Evolutionary conservation across 768 basidiomycete genomes (phyloP), one percentile per base, ranked within the genome.

Genomic region (Leccinum boreale): DNA sequence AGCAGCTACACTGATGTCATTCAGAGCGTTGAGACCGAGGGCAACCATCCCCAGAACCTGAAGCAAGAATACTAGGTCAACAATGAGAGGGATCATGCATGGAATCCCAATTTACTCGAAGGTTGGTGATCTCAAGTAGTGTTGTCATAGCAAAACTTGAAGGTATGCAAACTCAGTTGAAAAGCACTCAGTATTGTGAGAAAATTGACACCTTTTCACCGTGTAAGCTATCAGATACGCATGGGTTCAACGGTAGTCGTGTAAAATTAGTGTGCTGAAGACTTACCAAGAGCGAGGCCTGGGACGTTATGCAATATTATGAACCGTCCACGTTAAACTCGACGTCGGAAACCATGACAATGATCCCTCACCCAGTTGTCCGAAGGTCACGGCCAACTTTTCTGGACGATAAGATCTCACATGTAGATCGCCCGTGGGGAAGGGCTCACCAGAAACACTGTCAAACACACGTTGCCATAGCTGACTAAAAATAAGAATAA

Each of bases 1-100:
- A 0, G 64, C 67, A 4, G 86, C 81, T 31, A 81, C 85, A 33
- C 76, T 57, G 4, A 81, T 62, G 65, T 88, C 86, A 6, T 81
- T 80, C 6, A 75, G 31, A 39, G 80, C 76, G 2, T 83, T 81
- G 19, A 79, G 60, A n/a, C 72, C 77, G 3, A 88, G 75, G 0
- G 84, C 75, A 4, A 79, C 31, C 21, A 75, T 77, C 1, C 80
- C 85, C 17, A 84, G 53, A 1, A 74, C 29, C 83, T 85, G 59
- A 46, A 55, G 28, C 1, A 50, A 54, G 31, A n/a, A 28, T 23
- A 31, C 2, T 9, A 7, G 7, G 28, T 64, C 49, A 62, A 52
- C 1, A 31, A 50, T 7, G 24, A 44, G n/a, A 47, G 14, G 9
- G 2, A 31, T 19, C 19, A 50, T 11, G 21, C 23, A 44, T 56